phyloP scores from a whole-genome alignment of 176 grass and related monocot genomes.

The Calamus simplicifolius region DNA sequence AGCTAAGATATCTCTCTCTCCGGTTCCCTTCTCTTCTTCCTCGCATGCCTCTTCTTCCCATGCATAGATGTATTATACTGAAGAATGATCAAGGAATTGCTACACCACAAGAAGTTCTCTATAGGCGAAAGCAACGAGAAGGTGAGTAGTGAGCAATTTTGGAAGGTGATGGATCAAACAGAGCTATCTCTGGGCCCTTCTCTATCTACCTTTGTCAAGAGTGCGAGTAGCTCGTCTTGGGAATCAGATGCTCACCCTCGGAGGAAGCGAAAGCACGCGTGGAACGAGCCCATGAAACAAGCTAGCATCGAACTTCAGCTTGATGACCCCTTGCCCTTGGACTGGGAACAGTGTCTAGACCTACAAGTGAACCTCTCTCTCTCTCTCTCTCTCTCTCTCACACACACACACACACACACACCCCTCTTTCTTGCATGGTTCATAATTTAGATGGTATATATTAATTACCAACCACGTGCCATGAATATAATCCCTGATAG shows the following conservation, averaged over 20 bases:
- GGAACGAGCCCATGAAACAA: conserved; percentile 30
- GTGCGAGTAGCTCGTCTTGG: conserved; percentile 48
- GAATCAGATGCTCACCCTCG: conserved; percentile 55
- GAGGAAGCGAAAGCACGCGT: conserved; percentile 79
- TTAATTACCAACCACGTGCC: too few species aligned
- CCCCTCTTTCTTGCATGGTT: too few species aligned
- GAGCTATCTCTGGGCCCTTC: conserved; percentile 66
- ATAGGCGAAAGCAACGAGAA: conserved; percentile 8
- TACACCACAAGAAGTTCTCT: background rate
- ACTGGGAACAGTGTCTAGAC: conserved; percentile 97
- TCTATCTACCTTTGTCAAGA: conserved; percentile 10
- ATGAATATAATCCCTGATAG: too few species aligned
- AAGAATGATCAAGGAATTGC: conserved; percentile 39
- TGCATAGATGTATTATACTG: conserved; percentile 1
- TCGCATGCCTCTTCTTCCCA: background rate
- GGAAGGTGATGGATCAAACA: conserved; percentile 30
- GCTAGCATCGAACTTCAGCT: conserved; percentile 66
- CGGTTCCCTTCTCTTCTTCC: background rate
- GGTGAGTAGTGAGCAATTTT: conserved; percentile 6
- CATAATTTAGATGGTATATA: too few species aligned
- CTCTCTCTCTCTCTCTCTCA: background rate
- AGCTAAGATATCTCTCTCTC: background rate
- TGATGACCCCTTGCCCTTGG: conserved; percentile 60
- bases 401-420: too few species aligned
- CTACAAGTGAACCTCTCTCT: conserved; percentile 45